Base-by-base conservation (phyloP, 176 grass and related monocot genomes). In the Oryza rufipogon region DNA sequence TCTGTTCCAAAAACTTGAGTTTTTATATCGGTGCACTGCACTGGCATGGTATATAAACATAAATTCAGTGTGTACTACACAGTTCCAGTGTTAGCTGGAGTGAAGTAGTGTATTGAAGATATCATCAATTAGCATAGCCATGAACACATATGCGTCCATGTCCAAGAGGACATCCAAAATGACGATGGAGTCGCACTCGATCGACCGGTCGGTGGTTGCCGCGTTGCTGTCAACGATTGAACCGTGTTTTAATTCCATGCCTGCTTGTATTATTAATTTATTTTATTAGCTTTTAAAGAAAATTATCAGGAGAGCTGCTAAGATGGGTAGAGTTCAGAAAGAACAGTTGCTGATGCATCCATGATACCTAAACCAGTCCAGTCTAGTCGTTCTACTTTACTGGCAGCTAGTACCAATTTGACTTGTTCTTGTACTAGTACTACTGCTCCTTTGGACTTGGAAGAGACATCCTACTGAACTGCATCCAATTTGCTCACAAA, bases 131-230 rank as follows among this genome's bases (percentile, higher is more conserved):
- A 7, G 36, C 60, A 46, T 11, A 19, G 73, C 64, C 28, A 26
- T 22, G 39, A 47, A 19, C 54, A 38, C 7, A 87, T 39, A 15
- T 9, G 71, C 23, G 78, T 87, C 70, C 11, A 15, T 26, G 66
- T 73, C 32, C 32, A 20, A 26, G 17, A 13, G 23, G 45, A 33
- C 54, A 64, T 52, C 44, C 71, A 48, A 44, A 44, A 44, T 26
- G 75, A 65, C 68, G 20, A 49, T 4, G 76, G 45, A 1, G 68
- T 87, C 86, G 79, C 79, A 4, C 25, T 76, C 79, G 13, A 65
- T 23, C 74, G 39, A 19, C 16, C n/a, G 12, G 11, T 1, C 49
- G 64, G 87, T 85, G 51, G 77, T 89, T 85, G 71, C 64, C 38
- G 2, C 30, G 71, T 89, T 76, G 77, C 77, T 65, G 20, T 85